phyloP scores from a whole-genome alignment of 768 basidiomycete species.

The Candolleomyces aberdarensis region DNA sequence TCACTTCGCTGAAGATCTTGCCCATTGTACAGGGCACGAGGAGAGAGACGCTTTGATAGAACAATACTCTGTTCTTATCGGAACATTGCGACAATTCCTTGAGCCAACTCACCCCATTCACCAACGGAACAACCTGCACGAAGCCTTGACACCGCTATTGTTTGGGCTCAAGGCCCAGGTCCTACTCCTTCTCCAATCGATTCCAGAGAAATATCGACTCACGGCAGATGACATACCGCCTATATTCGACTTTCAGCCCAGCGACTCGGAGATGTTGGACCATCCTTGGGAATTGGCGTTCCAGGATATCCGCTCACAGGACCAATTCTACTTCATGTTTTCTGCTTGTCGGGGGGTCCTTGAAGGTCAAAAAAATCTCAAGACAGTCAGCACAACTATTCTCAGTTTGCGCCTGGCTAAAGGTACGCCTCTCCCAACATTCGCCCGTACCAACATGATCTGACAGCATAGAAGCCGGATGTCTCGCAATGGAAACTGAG shows the following conservation, averaged over 20 bases:
- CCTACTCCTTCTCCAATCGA: not conserved
- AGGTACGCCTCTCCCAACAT: not conserved
- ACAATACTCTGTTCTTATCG: not conserved
- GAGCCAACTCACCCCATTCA: not conserved
- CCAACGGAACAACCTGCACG: not conserved
- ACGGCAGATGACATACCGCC: too few species aligned
- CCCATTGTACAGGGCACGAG: not conserved
- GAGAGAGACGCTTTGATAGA: not conserved
- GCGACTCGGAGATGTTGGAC: not conserved
- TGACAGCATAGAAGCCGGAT: not conserved
- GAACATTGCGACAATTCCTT: not conserved
- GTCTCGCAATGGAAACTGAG: too few species aligned
- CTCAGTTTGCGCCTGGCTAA: not conserved
- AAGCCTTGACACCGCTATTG: not conserved
- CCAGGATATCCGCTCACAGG: not conserved
- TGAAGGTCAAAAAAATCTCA: not conserved
- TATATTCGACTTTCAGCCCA: not conserved
- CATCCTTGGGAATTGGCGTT: slow-evolving; percentile 1
- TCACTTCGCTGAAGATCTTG: not conserved
- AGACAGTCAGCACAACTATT: not conserved
- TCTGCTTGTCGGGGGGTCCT: not conserved
- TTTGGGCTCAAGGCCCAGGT: not conserved
- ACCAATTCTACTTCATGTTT: not conserved
- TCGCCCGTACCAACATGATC: not conserved
- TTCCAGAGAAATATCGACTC: too few species aligned